Conservation (phyloP, 257 asterid species). For the Sherardia arvensis region DNA sequence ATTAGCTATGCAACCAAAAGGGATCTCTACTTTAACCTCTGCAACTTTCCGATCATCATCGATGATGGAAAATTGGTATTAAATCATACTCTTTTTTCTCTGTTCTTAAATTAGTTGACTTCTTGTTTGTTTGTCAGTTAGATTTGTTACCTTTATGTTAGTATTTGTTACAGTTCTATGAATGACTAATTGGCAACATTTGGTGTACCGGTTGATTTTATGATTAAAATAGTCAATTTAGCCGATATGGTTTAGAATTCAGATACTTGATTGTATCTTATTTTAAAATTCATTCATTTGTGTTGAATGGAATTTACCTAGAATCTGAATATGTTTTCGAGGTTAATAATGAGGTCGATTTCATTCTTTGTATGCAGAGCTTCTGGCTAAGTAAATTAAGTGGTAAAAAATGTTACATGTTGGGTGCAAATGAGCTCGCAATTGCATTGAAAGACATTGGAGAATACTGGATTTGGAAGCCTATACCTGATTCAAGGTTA, state of each 20-base stretch:
- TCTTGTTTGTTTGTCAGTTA: not conserved
- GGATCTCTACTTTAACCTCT: not conserved
- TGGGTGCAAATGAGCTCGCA: conserved; percentile 31
- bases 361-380: conserved; percentile 19
- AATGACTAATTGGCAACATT: no score
- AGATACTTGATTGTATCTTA: no score
- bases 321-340: not conserved
- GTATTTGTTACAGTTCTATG: no score
- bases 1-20: not conserved
- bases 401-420: conserved; percentile 33
- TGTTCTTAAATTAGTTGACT: not conserved
- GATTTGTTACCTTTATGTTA: not conserved
- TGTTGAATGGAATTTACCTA: no score
- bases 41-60: not conserved
- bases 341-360: not conserved
- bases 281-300: no score
- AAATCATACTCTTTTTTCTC: not conserved
- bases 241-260: not conserved
- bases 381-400: conserved; percentile 18
- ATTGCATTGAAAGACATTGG: conserved; percentile 24
- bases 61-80: not conserved
- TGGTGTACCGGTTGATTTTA: no score
- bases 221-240: no score
- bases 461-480: conserved; percentile 24
- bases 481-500: conserved; percentile 36